Percentiles rank a stretch among this genome's conserved stretches.
phyloP scores from a whole-genome alignment of 2,329 filamentous ascomycete species.

The Penicillium sp. region DNA sequence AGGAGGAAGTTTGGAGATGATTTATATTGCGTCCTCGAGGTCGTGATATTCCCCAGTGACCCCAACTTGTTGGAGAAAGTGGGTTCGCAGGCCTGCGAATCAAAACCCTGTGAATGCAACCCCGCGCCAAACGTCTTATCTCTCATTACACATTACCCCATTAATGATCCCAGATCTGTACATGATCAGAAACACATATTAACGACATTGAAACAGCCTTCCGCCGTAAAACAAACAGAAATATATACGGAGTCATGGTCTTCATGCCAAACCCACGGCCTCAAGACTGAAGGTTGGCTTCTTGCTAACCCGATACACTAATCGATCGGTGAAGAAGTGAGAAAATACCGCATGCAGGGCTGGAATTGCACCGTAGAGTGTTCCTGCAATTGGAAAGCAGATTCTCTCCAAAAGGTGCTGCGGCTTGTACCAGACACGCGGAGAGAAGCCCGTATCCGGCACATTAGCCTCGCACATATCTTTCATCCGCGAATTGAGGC shows the following conservation, averaged over 20 bases:
- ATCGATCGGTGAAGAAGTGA: conserved; percentile 69
- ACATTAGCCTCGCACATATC: conserved; percentile 69
- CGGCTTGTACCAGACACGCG: conserved; percentile 57
- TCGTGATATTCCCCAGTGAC: conserved; percentile 8
- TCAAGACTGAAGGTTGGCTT: conserved; percentile 51
- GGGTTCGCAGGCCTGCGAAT: conserved; percentile 8
- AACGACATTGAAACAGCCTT: neutral
- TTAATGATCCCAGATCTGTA: neutral
- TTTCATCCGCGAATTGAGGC: conserved; percentile 60
- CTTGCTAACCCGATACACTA: conserved; percentile 72
- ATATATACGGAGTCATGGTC: neutral
- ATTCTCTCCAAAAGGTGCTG: conserved; percentile 64
- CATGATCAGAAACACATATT: neutral
- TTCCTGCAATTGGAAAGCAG: conserved; percentile 67
- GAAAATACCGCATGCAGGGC: conserved; percentile 67
- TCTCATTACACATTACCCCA: conserved; percentile 5
- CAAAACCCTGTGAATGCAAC: neutral
- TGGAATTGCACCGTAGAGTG: conserved; percentile 67
- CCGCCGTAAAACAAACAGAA: neutral
- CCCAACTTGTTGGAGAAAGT: conserved; percentile 24
- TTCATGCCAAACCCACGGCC: conserved; percentile 10
- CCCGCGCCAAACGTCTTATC: conserved; percentile 8
- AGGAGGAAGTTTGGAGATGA: neutral
- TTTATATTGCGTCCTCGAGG: neutral
- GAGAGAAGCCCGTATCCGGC: conserved; percentile 62